Evolutionary conservation across 2,329 filamentous ascomycete genomes (phyloP), one percentile per base, ranked within the genome.

Genomic region (Aureobasidium sp.): DNA sequence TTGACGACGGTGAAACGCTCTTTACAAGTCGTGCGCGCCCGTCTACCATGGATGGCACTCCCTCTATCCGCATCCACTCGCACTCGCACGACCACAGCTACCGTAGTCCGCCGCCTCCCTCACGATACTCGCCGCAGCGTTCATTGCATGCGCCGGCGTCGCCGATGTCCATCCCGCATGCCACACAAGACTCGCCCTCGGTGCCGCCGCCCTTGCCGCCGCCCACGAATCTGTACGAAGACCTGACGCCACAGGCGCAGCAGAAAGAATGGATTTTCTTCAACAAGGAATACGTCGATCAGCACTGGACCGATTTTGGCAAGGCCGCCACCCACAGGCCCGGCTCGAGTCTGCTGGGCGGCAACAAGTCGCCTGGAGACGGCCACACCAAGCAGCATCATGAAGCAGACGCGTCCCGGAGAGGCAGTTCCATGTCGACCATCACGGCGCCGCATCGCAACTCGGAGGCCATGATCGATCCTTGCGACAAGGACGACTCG

Each of bases 261-360:
- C 86, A 88, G 72, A 78, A 81, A 61, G 84, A 81, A 64, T 87
- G 84, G 84, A 77, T 82, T 71, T 85, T 82, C 79, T 83, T 81
- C 65, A 86, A 87, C 73, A 62, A 62, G 34, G 60, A 62, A 20
- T 62, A 62, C 20, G 39, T 62, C 41, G 77, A 77, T 56, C 77
- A 76, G 49, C 77, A 76, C 63, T 73, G 78, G 58, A 71, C 74
- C 55, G 76, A 78, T 66, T 79, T 81, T 70, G 77, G 77, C 60
- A 75, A 76, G 57, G 72, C 72, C 62, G 74, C 74, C 64, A 75
- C 75, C 53, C 71, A 81, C 55, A 81, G 77, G 68, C 74, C 77
- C 61, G 78, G 77, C 63, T 78, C 76, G 64, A 80, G 78, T 67
- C 71, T 80, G 62, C 70, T 78, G 61, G 78, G 74, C 48, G 73